These are phyloP conservation scores for Termitomyces sp. DNA, from an alignment of 768 basidiomycete genomes.

Conservation along the genomic window DNA sequence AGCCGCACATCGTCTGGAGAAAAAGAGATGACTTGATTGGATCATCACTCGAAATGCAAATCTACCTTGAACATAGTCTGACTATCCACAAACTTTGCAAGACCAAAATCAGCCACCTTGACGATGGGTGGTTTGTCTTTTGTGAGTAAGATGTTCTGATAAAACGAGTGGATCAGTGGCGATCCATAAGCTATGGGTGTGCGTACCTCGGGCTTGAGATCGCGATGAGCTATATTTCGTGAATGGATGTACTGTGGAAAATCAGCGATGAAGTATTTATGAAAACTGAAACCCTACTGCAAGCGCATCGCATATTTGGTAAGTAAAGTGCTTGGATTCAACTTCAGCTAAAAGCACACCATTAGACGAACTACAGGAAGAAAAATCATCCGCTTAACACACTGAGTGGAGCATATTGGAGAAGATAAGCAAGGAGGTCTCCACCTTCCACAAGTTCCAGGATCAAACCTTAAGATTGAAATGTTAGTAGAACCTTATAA, in stretches of 20 bases:
- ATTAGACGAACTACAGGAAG: slow-evolving; percentile 1
- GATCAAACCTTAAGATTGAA: slow-evolving; percentile 54
- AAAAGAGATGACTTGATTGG: neutral
- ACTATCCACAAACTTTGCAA: slow-evolving; percentile 85
- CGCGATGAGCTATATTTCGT: slow-evolving; percentile 84
- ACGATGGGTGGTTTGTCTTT: slow-evolving; percentile 60
- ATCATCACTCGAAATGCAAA: neutral
- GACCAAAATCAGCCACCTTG: slow-evolving; percentile 95
- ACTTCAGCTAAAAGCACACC: slow-evolving; percentile 40
- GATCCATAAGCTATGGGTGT: slow-evolving; percentile 8
- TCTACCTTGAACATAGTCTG: slow-evolving; percentile 71
- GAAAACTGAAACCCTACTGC: slow-evolving; percentile 40
- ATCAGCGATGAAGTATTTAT: neutral
- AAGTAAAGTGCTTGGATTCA: slow-evolving; percentile 64
- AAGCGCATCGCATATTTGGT: slow-evolving; percentile 82
- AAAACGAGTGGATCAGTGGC: neutral
- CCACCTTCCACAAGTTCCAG: slow-evolving; percentile 86
- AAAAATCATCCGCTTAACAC: slow-evolving; percentile 20
- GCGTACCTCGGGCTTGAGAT: slow-evolving; percentile 82
- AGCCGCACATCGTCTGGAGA: slow-evolving; percentile 89
- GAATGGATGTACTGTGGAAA: slow-evolving; percentile 57
- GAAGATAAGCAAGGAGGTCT: slow-evolving; percentile 78
- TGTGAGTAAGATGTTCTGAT: slow-evolving; percentile 79
- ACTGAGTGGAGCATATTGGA: slow-evolving; percentile 60
- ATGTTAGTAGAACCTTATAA: neutral